Percentiles rank a stretch among this genome's conserved stretches.
Evolutionary conservation across 2,329 filamentous ascomycete genomes (phyloP).

Genomic region (Capronia americana): DNA sequence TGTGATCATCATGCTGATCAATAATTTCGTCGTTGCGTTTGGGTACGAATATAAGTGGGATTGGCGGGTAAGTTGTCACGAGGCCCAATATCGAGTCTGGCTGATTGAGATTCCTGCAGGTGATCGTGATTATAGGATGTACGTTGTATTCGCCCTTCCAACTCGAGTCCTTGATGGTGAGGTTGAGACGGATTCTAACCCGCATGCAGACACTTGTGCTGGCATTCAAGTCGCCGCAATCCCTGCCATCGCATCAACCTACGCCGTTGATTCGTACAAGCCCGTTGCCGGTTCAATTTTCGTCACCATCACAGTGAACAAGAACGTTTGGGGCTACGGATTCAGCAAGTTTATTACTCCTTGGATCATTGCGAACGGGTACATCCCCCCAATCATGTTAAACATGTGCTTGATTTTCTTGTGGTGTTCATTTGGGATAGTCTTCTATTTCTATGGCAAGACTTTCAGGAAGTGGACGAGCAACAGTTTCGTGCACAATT

Average conservation of each 20-base stretch:
- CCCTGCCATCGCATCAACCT: constrained; percentile 63
- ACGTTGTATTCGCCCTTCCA: too few relatives aligned
- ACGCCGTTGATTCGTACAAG: constrained; percentile 69
- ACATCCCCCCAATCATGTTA: constrained; percentile 64
- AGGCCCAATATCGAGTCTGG: not conserved
- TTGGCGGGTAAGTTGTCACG: not conserved
- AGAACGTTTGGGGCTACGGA: constrained; percentile 8
- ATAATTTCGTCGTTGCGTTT: constrained; percentile 55
- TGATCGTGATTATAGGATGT: constrained; percentile 63
- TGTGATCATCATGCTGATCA: constrained; percentile 61
- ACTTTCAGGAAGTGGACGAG: constrained; percentile 47
- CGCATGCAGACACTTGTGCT: constrained; percentile 50
- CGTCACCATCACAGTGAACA: constrained; percentile 45
- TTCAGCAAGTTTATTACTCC: constrained; percentile 59
- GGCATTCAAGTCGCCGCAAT: constrained; percentile 65
- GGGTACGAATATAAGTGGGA: constrained; percentile 43
- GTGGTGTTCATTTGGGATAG: constrained; percentile 58
- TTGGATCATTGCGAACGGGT: constrained; percentile 61
- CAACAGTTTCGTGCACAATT: constrained; percentile 13
- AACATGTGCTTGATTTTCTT: constrained; percentile 57
- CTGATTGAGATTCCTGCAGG: constrained; percentile 58
- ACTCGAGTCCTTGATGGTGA: too few relatives aligned
- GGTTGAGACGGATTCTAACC: too few relatives aligned
- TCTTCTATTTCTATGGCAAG: constrained; percentile 64
- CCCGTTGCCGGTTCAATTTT: constrained; percentile 65